phyloP scores from a whole-genome alignment of 768 basidiomycete genomes.

The Boletus edulis region DNA sequence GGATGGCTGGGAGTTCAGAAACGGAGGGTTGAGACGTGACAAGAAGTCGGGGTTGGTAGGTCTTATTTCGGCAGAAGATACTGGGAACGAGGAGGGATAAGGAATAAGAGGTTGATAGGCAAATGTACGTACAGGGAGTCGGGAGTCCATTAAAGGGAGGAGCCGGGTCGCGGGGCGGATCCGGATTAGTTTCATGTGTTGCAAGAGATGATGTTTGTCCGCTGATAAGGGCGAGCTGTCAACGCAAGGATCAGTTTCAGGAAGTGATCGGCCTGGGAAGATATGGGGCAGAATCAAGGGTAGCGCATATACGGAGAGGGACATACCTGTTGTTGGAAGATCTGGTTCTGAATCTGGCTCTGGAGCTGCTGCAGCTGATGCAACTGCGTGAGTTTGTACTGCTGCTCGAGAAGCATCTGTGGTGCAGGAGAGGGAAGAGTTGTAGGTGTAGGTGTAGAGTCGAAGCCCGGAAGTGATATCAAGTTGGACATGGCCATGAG shows the following conservation, averaged over 20 bases:
- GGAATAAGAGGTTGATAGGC: slow-evolving; percentile 5
- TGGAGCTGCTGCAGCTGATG: slow-evolving; percentile 78
- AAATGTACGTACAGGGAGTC: slow-evolving; percentile 56
- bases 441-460: slow-evolving; percentile 12
- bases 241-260: slow-evolving; percentile 10
- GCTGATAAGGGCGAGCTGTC: slow-evolving; percentile 68
- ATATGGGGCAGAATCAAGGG: not conserved
- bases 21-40: slow-evolving; percentile 59
- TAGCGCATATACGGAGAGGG: not conserved
- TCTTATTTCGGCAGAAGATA: slow-evolving; percentile 64
- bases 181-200: slow-evolving; percentile 34
- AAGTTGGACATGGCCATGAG: slow-evolving; percentile 44
- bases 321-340: slow-evolving; percentile 86
- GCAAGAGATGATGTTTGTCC: slow-evolving; percentile 36
- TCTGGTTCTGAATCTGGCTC: slow-evolving; percentile 82
- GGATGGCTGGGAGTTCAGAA: slow-evolving; percentile 29
- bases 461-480: slow-evolving; percentile 49
- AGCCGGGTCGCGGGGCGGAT: slow-evolving; percentile 36
- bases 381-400: slow-evolving; percentile 73
- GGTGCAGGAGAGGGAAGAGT: slow-evolving; percentile 28
- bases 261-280: not conserved
- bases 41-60: slow-evolving; percentile 58
- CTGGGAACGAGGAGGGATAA: slow-evolving; percentile 34
- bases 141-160: slow-evolving; percentile 52
- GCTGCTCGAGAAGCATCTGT: slow-evolving; percentile 65